phyloP scores from a whole-genome alignment of 2,329 filamentous ascomycete genomes.

The Dothistroma septosporum region DNA sequence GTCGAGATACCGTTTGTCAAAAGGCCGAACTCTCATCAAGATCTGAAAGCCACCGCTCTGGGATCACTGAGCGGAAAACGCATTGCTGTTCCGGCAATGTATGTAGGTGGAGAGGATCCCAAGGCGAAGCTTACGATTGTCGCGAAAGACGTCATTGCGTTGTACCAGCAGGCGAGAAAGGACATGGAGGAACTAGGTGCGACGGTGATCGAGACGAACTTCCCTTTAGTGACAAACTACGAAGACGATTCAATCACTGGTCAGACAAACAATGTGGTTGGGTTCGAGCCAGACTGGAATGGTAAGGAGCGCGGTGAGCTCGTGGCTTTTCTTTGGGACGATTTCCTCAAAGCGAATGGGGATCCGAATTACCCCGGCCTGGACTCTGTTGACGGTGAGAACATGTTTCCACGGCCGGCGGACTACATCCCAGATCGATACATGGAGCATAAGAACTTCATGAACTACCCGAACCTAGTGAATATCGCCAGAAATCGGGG shows the following conservation, averaged over 20 bases:
- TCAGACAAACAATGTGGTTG: constrained; percentile 40
- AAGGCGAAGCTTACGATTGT: constrained; percentile 36
- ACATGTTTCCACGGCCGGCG: constrained; percentile 38
- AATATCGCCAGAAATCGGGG: constrained; percentile 26
- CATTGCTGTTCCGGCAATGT: constrained; percentile 51
- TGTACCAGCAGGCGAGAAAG: constrained; percentile 33
- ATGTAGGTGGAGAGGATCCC: constrained; percentile 41
- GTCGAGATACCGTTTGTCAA: constrained; percentile 40
- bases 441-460: constrained; percentile 40
- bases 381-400: constrained; percentile 37
- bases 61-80: constrained; percentile 42
- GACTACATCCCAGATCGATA: constrained; percentile 38
- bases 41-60: constrained; percentile 28
- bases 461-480: constrained; percentile 37
- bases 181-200: constrained; percentile 43
- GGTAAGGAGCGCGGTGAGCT: constrained; percentile 46
- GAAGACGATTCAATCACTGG: constrained; percentile 38
- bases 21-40: constrained; percentile 35
- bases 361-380: constrained; percentile 41
- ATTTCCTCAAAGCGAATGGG: constrained; percentile 45
- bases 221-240: constrained; percentile 46
- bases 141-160: constrained; percentile 38
- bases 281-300: constrained; percentile 46
- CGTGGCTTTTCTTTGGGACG: constrained; percentile 51
- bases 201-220: constrained; percentile 42